A percentile compares a stretch with the other conserved stretches of the same genome.
These are phyloP conservation scores for Fusarium succisae DNA, from an alignment of 2,329 filamentous ascomycete species.

Conservation along the genomic window DNA sequence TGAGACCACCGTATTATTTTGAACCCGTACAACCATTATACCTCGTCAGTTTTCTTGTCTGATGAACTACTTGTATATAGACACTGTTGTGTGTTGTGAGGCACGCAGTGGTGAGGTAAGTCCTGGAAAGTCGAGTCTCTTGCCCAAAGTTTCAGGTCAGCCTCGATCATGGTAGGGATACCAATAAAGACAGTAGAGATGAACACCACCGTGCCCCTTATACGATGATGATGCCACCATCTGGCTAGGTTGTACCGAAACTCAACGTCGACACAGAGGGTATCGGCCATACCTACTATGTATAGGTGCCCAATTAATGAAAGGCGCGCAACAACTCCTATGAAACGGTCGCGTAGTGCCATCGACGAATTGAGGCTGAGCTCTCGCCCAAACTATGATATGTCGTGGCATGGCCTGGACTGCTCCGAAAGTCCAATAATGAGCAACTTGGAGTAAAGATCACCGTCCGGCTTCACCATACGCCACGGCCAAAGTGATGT, in stretches of 20 bases:
- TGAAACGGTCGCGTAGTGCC: neutral
- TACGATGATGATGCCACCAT: neutral
- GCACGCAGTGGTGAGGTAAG: neutral
- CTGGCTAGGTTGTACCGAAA: neutral
- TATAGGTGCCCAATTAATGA: neutral
- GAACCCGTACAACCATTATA: neutral
- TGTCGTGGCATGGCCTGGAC: slow-evolving; percentile 24
- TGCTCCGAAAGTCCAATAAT: neutral
- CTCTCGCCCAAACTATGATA: slow-evolving; percentile 1
- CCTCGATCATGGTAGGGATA: neutral
- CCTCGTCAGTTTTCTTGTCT: neutral
- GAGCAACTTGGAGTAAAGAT: slow-evolving; percentile 15
- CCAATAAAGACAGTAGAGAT: neutral
- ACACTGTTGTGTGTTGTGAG: neutral
- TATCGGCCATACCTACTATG: neutral
- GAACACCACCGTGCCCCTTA: neutral
- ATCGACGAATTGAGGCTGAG: slow-evolving; percentile 7
- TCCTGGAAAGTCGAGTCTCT: neutral
- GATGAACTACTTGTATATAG: too few species aligned
- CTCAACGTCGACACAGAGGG: neutral
- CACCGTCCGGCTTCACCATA: neutral
- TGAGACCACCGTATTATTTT: neutral
- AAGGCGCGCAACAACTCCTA: neutral
- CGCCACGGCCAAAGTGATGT: neutral
- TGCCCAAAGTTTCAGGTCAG: neutral